phyloP scores from a whole-genome alignment of 1,284 basidiomycete species.

The Schizophyllum commune region DNA sequence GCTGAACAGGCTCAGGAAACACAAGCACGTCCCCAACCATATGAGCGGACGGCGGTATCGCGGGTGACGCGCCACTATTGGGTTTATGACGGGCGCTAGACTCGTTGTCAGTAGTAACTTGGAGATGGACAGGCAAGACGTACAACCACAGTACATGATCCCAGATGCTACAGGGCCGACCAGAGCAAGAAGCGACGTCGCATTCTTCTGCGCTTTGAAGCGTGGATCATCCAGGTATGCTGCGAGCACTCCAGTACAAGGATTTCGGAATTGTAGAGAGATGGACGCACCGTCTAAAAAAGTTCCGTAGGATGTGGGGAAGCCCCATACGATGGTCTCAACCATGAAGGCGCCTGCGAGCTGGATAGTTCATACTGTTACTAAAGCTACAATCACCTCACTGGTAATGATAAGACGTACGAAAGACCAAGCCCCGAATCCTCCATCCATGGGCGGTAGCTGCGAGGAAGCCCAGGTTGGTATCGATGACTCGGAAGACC shows the following conservation, averaged over 20 bases:
- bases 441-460: constrained; percentile 5
- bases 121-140: not conserved
- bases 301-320: constrained; percentile 18
- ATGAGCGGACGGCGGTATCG: constrained; percentile 20
- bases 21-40: constrained; percentile 24
- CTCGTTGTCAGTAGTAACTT: not conserved
- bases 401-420: not conserved
- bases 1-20: constrained; percentile 23
- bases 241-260: not conserved
- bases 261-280: no score
- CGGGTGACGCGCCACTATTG: constrained; percentile 22
- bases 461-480: not conserved
- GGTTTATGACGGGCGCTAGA: constrained; percentile 19
- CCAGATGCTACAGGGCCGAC: constrained; percentile 25
- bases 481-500: not conserved
- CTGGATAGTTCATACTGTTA: constrained; percentile 1
- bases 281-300: constrained; percentile 13
- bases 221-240: constrained; percentile 24
- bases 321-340: constrained; percentile 22
- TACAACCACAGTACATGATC: constrained; percentile 29
- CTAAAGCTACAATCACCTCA: not conserved
- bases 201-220: constrained; percentile 18
- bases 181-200: constrained; percentile 24
- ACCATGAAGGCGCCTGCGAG: constrained; percentile 22
- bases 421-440: constrained; percentile 11